A percentile compares a stretch with the other conserved stretches of the same genome.
phyloP scores from a whole-genome alignment of 495 filamentous ascomycete genomes.

The Pyrenopolyporus hunteri region DNA sequence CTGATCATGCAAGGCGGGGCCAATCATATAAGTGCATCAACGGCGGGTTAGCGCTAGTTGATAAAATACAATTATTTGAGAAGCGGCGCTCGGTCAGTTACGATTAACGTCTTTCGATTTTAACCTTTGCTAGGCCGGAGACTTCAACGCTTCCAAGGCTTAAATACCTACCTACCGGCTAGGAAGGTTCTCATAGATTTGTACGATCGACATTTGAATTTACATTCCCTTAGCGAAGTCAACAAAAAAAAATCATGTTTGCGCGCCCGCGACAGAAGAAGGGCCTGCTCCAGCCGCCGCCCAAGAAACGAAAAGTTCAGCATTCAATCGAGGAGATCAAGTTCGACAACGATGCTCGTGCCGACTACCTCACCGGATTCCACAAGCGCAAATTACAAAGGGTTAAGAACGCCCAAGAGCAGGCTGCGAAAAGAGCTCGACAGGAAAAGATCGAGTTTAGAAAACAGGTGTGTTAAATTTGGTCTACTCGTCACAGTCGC shows the following conservation, averaged over 20 bases:
- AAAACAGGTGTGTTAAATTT: conserved; percentile 68
- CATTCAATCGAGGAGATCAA: conserved; percentile 74
- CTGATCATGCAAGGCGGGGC: conserved; percentile 2
- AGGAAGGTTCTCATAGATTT: no score
- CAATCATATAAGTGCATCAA: not conserved
- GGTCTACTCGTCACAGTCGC: not conserved
- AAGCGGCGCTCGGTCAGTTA: not conserved
- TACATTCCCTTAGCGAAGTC: not conserved
- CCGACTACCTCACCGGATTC: conserved; percentile 92
- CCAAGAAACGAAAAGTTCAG: conserved; percentile 70
- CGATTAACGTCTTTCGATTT: not conserved
- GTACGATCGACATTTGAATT: no score
- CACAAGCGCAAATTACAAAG: conserved; percentile 91
- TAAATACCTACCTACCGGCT: no score
- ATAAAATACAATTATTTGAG: no score
- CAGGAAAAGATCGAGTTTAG: conserved; percentile 74
- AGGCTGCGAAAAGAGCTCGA: conserved; percentile 71
- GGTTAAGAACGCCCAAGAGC: conserved; percentile 79
- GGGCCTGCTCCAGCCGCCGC: conserved; percentile 51
- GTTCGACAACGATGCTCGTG: conserved; percentile 77
- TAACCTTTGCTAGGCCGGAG: no score
- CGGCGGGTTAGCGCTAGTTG: no score
- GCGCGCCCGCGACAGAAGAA: conserved; percentile 57
- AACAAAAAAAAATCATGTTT: conserved; percentile 48
- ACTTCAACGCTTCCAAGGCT: no score